These are phyloP conservation scores for Punica granatum DNA, from an alignment of 345 rosid species.

Conservation along the genomic window DNA sequence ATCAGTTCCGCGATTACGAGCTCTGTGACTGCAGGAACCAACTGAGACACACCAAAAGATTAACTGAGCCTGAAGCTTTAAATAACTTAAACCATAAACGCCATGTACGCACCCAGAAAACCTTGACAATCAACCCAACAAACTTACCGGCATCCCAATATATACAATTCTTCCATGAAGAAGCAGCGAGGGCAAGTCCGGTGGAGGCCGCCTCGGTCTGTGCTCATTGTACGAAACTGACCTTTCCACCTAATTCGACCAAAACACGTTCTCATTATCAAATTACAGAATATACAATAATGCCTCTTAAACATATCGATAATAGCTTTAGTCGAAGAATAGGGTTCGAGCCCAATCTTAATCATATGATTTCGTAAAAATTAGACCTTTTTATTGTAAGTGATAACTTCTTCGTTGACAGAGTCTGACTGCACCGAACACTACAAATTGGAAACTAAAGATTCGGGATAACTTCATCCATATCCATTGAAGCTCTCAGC, in stretches of 20 bases:
- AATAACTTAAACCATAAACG: not conserved
- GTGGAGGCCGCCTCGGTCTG: constrained; percentile 60
- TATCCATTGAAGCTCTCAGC: not conserved
- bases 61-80: not conserved
- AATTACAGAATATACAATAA: not conserved
- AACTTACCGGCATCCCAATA: constrained; percentile 88
- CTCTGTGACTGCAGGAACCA: constrained; percentile 85
- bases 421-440: not conserved
- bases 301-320: not conserved
- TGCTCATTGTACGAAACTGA: constrained; percentile 55
- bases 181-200: constrained; percentile 76
- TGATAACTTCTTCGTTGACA: not conserved
- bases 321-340: too few species aligned
- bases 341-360: too few species aligned
- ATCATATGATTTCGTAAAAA: not conserved
- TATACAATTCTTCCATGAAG: constrained; percentile 73
- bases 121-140: not conserved
- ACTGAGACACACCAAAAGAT: constrained; percentile 33
- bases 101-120: not conserved
- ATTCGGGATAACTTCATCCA: not conserved
- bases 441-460: not conserved
- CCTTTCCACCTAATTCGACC: constrained; percentile 50
- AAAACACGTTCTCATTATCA: not conserved
- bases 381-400: not conserved
- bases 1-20: constrained; percentile 67